Percentiles rank a stretch among this genome's conserved stretches.
These are phyloP conservation scores for Byssothecium circinans DNA, from an alignment of 2,329 filamentous ascomycete species.

Conservation along the genomic window DNA sequence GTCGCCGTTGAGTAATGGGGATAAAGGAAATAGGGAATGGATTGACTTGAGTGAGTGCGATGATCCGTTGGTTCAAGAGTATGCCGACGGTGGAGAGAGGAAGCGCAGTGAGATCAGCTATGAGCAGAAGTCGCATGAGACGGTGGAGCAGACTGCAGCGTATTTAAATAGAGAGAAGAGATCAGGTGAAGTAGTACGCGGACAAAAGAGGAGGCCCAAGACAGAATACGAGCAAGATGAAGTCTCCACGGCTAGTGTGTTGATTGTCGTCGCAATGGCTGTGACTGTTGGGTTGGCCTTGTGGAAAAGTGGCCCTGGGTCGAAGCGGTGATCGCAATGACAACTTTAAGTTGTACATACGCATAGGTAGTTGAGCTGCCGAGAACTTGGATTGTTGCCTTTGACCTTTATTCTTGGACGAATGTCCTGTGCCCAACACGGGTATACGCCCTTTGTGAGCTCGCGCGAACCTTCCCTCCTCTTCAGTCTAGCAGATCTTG, in stretches of 20 bases:
- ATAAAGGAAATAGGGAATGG: conserved; percentile 23
- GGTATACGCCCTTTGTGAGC: no score
- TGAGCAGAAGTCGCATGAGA: not conserved
- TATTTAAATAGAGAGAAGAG: not conserved
- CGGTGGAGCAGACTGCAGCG: not conserved
- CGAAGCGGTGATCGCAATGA: not conserved
- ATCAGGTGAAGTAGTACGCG: not conserved
- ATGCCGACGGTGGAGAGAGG: conserved; percentile 10
- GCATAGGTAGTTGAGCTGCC: no score
- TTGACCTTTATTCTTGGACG: no score
- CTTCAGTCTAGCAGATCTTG: no score
- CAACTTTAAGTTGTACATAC: no score
- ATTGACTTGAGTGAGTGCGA: conserved; percentile 25
- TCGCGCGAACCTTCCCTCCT: no score
- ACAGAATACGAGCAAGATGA: not conserved
- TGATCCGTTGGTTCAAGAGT: conserved; percentile 28
- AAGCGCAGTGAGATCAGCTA: conserved; percentile 5
- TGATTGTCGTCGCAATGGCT: not conserved
- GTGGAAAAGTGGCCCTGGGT: not conserved
- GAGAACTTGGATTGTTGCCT: no score
- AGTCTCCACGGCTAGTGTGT: not conserved
- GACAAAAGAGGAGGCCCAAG: not conserved
- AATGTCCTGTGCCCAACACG: no score
- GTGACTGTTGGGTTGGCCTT: not conserved
- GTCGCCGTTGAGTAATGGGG: conserved; percentile 28